phyloP scores from a whole-genome alignment of 2,329 filamentous ascomycete species.

The Rhynchosporium graminicola region DNA sequence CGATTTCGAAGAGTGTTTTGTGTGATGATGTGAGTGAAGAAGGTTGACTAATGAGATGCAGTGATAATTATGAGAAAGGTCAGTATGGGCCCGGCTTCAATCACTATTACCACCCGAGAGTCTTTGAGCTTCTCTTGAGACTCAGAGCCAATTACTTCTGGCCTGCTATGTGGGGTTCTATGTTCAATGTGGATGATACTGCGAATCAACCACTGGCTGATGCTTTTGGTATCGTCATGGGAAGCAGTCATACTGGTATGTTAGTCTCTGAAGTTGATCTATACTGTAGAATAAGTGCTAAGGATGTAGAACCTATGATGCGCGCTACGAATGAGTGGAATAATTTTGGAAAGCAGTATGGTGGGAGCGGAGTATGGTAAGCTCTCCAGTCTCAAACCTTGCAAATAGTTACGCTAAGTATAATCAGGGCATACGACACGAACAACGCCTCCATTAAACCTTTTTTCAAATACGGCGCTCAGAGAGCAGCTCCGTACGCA shows the following conservation, averaged over 20 bases:
- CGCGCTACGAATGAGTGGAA: slow-evolving; percentile 58
- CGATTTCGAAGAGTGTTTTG: background rate
- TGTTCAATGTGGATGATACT: slow-evolving; percentile 72
- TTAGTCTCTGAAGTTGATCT: background rate
- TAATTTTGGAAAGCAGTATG: slow-evolving; percentile 42
- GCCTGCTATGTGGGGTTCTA: slow-evolving; percentile 70
- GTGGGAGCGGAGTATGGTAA: slow-evolving; percentile 46
- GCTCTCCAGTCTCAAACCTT: background rate
- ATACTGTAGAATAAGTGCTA: background rate
- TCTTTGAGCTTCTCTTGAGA: slow-evolving; percentile 71
- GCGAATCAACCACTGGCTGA: slow-evolving; percentile 69
- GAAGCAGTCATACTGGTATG: slow-evolving; percentile 61
- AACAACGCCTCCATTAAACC: slow-evolving; percentile 69
- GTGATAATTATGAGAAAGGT: slow-evolving; percentile 47
- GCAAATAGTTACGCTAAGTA: background rate
- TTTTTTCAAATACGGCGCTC: slow-evolving; percentile 68
- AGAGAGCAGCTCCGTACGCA: slow-evolving; percentile 65
- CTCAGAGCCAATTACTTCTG: slow-evolving; percentile 74
- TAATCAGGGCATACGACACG: slow-evolving; percentile 66
- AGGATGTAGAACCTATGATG: slow-evolving; percentile 63
- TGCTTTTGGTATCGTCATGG: slow-evolving; percentile 73
- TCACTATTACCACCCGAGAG: slow-evolving; percentile 65
- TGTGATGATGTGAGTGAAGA: background rate
- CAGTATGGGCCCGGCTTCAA: slow-evolving; percentile 50
- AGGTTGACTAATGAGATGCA: slow-evolving; percentile 25